A percentile compares a stretch with the other conserved stretches of the same genome.
Evolutionary conservation across 805 yeast species (phyloP).

Genomic region (Clavispora fructus): DNA sequence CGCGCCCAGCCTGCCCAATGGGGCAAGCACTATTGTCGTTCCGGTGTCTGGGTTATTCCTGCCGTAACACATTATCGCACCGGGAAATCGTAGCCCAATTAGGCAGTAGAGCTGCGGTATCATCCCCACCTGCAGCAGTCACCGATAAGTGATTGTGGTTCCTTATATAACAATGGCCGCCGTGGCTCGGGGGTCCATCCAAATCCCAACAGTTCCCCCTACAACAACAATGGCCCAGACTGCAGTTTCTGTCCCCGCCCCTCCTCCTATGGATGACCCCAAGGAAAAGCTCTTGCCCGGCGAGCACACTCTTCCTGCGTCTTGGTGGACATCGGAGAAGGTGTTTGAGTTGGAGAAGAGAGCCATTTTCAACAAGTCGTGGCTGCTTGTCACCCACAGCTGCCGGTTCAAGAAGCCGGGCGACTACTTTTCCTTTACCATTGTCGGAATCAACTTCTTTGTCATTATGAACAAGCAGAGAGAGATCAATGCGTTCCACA

Average conservation of each 20-base stretch:
- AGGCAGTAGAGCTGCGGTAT: not conserved
- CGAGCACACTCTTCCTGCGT: conserved; percentile 53
- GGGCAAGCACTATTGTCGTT: not conserved
- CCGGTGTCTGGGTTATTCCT: not conserved
- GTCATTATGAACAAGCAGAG: conserved; percentile 49
- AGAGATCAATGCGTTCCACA: conserved; percentile 54
- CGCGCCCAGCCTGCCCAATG: not conserved
- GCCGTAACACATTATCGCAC: not conserved
- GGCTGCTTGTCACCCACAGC: conserved; percentile 51
- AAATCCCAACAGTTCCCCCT: no score
- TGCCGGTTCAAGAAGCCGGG: conserved; percentile 54
- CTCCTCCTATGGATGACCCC: conserved; percentile 17
- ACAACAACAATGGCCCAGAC: not conserved
- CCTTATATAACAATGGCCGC: not conserved
- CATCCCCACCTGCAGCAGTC: not conserved
- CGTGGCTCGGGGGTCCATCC: no score
- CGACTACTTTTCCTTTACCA: conserved; percentile 47
- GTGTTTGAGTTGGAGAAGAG: conserved; percentile 55
- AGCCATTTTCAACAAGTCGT: conserved; percentile 50
- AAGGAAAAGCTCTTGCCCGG: conserved; percentile 18
- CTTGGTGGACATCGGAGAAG: conserved; percentile 61
- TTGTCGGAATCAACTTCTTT: conserved; percentile 52
- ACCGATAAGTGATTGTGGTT: not conserved
- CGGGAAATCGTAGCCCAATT: not conserved
- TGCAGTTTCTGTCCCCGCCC: conserved; percentile 14